Conservation (phyloP, 345 rosid genomes). For the Litchi chinensis region DNA sequence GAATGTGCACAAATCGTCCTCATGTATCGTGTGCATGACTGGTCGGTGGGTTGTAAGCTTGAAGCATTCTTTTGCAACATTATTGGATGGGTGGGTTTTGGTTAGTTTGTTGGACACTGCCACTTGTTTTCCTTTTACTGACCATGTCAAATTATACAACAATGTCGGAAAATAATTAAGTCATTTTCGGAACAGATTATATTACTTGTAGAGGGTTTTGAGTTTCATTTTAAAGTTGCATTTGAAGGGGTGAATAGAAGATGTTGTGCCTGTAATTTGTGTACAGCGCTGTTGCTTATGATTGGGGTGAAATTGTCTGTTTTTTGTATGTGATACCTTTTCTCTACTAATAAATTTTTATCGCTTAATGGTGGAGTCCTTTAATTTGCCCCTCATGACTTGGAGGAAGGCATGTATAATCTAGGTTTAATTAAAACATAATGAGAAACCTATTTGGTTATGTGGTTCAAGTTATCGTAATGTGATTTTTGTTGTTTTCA, state of each 20-base stretch:
- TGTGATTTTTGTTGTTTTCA: too few relatives aligned
- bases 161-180: slow-evolving; percentile 30
- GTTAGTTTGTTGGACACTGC: slow-evolving; percentile 16
- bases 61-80: slow-evolving; percentile 32
- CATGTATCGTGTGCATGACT: slow-evolving; percentile 14
- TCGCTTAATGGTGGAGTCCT: not conserved
- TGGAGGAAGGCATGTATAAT: not conserved
- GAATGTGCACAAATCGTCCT: slow-evolving; percentile 5
- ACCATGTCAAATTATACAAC: slow-evolving; percentile 18
- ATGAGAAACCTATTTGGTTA: too few relatives aligned
- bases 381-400: not conserved
- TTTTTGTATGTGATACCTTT: not conserved
- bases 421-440: not conserved
- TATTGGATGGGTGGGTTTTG: slow-evolving; percentile 33
- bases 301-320: slow-evolving; percentile 11
- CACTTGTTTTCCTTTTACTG: slow-evolving; percentile 24
- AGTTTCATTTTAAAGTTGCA: slow-evolving; percentile 19
- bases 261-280: slow-evolving; percentile 40
- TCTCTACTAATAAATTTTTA: not conserved
- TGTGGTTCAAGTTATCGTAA: too few relatives aligned
- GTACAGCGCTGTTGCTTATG: slow-evolving; percentile 31
- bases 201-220: slow-evolving; percentile 42
- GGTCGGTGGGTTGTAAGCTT: slow-evolving; percentile 26
- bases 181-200: slow-evolving; percentile 22
- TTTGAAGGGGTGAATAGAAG: slow-evolving; percentile 35